Base-by-base conservation (phyloP, 805 yeast species). In the Candida jianshihensis region DNA sequence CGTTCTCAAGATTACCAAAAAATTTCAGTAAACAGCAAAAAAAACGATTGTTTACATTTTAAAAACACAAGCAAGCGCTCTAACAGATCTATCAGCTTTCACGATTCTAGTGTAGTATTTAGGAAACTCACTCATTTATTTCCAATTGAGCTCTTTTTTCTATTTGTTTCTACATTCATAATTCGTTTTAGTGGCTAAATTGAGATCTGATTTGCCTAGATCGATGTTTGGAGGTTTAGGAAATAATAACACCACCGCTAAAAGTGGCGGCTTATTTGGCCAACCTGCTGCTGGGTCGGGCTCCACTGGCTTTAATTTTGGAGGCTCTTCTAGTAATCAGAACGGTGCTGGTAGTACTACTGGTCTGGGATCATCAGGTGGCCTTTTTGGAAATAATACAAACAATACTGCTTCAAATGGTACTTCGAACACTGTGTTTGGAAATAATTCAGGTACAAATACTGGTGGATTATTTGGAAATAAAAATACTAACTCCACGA, bases 401-500 rank as follows among this genome's bases (percentile, higher is more conserved):
- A 33, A 36, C 22, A 20, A 20, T 20, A 20, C 22, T 25, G 35
- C 30, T 5, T 20, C 32, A 19, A 26, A 4, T 18, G 19, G 15
- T 13, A 27, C 26, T n/a, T 12, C 31, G n/a, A 34, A 34, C 22
- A 37, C 37, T 3, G 20, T 38, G 19, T 38, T 34, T 31, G 41
- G 41, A 19, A 33, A 27, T 36, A 37, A 14, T 17, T n/a, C n/a
- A n/a, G 26, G 18, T 10, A 18, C 17, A n/a, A 13, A 36, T 16
- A 22, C 46, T 5, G 42, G 46, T 17, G 45, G 46, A n/a, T 31
- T 38, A 3, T 44, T 44, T 27, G 46, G 51, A 2, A 44, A 31
- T 26, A 36, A 39, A 6, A 10, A 21, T 14, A 26, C n/a, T 4
- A 17, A 34, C 3, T 13, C 35, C 6, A 20, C 36, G 15, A 18